Base-by-base conservation (phyloP, 192 early-diverging fungal genomes). In the Coemansia umbellata region DNA sequence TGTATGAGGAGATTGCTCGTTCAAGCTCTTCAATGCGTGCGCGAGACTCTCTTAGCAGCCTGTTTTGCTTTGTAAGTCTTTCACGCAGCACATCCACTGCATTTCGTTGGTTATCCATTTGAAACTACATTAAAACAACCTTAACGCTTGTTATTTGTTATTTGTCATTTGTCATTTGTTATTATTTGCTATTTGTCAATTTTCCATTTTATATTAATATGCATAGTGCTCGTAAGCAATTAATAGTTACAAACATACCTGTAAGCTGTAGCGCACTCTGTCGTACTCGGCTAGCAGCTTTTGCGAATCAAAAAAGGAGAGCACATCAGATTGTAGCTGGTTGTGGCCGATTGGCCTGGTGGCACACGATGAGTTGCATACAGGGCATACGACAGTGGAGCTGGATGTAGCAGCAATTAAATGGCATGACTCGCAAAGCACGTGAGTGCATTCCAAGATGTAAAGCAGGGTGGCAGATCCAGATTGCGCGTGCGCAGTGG, bases 371-470 rank as follows among this genome's bases (percentile, higher is more conserved):
- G 71, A 51, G 0, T 50, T 48, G 26, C 71, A 74, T 23, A 74
- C 52, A 6, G 52, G 53, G 15, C 71, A 74, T 15, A 35, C 27
- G 9, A 52, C 47, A 24, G 43, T 26, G 13, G 8, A 14, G 23
- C 14, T 44, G 5, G 5, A 5, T 23, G 19, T 26, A 13, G 53
- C 31, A 11, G 41, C 53, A 10, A 44, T 17, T 4, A 31, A 55
- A 31, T 17, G 45, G 31, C 70, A 74, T 2, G 18, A 31, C 2
- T 21, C 44, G 28, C 71, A 74, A 1, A 74, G 51, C 10, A 67
- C 52, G 23, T 74, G 71, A 3, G 71, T 67, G 30, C 71, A 74
- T 22, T 67, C 71, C 2, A 70, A 47, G 33, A 60, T 63, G 32
- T 63, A 54, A 10, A 66, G 28, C 31, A 19, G n/a, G 18, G 22